A percentile compares a stretch with the other conserved stretches of the same genome.
Evolutionary conservation across 1,284 basidiomycete species (phyloP).

Genomic region (Pyrrhoderma lamaoense): DNA sequence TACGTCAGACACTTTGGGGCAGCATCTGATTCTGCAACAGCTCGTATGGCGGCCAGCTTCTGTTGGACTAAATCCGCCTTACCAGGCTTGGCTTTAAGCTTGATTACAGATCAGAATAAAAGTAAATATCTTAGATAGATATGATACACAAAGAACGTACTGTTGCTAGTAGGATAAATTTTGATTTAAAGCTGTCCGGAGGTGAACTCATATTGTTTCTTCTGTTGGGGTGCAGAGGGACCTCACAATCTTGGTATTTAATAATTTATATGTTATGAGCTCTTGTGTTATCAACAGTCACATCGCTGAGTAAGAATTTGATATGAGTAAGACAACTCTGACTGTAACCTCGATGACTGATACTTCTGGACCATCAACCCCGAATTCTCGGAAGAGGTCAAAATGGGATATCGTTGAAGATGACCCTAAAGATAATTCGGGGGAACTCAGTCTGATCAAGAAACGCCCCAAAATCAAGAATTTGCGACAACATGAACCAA

Average conservation of each 20-base stretch:
- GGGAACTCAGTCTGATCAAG: slow-evolving; percentile 35
- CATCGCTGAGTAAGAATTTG: too few relatives aligned
- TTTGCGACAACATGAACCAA: slow-evolving; percentile 19
- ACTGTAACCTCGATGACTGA: slow-evolving; percentile 4
- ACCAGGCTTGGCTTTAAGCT: slow-evolving; percentile 14
- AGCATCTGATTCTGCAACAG: slow-evolving; percentile 10
- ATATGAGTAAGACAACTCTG: too few relatives aligned
- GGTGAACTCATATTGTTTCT: too few relatives aligned
- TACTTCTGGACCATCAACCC: slow-evolving; percentile 31
- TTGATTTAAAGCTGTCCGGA: too few relatives aligned
- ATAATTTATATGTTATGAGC: too few relatives aligned
- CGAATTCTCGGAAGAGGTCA: slow-evolving; percentile 54
- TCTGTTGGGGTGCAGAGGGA: too few relatives aligned
- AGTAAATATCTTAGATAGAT: too few relatives aligned
- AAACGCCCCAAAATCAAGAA: slow-evolving; percentile 34
- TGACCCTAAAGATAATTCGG: slow-evolving; percentile 24
- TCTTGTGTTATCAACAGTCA: too few relatives aligned
- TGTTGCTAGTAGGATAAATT: too few relatives aligned
- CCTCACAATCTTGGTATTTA: too few relatives aligned
- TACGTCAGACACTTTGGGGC: slow-evolving; percentile 14
- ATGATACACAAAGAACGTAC: too few relatives aligned
- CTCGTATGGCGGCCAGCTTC: slow-evolving; percentile 11
- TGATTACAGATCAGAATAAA: too few relatives aligned
- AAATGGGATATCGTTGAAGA: slow-evolving; percentile 59
- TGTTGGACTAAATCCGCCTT: slow-evolving; percentile 11